phyloP scores from a whole-genome alignment of 192 early-diverging fungal species.

The Funneliformis geosporum region DNA sequence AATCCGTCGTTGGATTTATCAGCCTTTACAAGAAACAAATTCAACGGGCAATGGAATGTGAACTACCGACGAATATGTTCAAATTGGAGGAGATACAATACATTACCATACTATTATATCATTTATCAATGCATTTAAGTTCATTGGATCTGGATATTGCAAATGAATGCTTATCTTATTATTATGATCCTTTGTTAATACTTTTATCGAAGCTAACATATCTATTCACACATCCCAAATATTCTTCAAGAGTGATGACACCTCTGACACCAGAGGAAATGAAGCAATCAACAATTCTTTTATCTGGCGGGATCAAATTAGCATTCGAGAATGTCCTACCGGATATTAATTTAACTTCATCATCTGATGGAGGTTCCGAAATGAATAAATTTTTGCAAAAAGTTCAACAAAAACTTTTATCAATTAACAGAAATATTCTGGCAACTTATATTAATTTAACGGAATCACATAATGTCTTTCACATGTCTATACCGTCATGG shows the following conservation, averaged over 20 bases:
- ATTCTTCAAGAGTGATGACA: constrained; percentile 9
- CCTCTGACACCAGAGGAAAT: constrained; percentile 17
- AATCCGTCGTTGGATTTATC: constrained; percentile 48
- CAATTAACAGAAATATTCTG: constrained; percentile 26
- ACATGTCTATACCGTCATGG: constrained; percentile 2
- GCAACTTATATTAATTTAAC: constrained; percentile 23
- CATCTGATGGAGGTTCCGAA: neutral
- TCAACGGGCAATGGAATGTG: constrained; percentile 43
- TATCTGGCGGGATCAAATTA: constrained; percentile 11
- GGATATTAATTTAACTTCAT: neutral
- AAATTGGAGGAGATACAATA: constrained; percentile 55
- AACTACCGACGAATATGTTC: constrained; percentile 40
- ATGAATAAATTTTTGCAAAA: constrained; percentile 26
- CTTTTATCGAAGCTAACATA: constrained; percentile 41
- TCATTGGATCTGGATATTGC: constrained; percentile 32
- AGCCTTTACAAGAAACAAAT: constrained; percentile 50
- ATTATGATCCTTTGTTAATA: constrained; percentile 38
- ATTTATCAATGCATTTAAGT: constrained; percentile 45
- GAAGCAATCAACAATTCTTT: constrained; percentile 2
- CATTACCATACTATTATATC: constrained; percentile 54
- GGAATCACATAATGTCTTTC: constrained; percentile 9
- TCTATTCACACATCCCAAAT: constrained; percentile 44
- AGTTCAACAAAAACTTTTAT: constrained; percentile 30
- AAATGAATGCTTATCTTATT: constrained; percentile 34
- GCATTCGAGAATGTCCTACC: constrained; percentile 1